Base-by-base conservation (phyloP, 1,284 basidiomycete genomes). In the Apiotrichum porosum region DNA sequence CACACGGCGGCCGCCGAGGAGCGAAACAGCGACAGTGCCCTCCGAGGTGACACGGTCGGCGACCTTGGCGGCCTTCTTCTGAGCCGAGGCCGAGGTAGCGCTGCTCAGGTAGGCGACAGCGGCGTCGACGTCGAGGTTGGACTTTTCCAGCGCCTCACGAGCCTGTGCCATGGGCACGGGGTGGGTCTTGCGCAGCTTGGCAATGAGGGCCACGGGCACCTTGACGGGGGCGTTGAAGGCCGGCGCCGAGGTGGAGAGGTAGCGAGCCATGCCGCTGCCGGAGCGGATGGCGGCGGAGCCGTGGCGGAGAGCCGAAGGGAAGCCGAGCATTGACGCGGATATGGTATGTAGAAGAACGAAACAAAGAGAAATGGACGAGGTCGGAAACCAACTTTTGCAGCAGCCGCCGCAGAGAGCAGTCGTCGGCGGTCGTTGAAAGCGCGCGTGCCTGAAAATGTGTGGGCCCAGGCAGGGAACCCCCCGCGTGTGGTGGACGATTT, bases 41-140 rank as follows among this genome's bases (percentile, higher is more conserved):
- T 95, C 83, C 26, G 80, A 79, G 2, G 92, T 83, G 9, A 77
- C 71, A 42, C 93, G 77, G 19, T 79, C 81, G 1, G 82, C 81
- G 10, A 97, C 80, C 72, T 95, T 97, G 42, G 83, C 87, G 0
- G 85, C 88, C 39, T 61, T 62, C 23, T 59, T 61, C 32, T 52
- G 53, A 1, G 64, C 58, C 4, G 59, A 49, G 3, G 88, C 88
- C 1, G 83, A 81, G 23, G 78, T 75, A 3, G 77, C 78, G 17
- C 86, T 79, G 67, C 92, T 86, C 34, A 97, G 80, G 87, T 90
- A 97, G 57, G 78, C 75, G 38, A 94, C 72, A 2, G 93, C 91
- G 9, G 74, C 79, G 6, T 80, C 68, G 49, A 95, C 69, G 72
- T 91, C 81, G 75, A 89, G 86, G 63, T 84, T 80, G 30, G 82